Conservation (phyloP, 495 filamentous ascomycete genomes). For the Neurospora cerealis region DNA sequence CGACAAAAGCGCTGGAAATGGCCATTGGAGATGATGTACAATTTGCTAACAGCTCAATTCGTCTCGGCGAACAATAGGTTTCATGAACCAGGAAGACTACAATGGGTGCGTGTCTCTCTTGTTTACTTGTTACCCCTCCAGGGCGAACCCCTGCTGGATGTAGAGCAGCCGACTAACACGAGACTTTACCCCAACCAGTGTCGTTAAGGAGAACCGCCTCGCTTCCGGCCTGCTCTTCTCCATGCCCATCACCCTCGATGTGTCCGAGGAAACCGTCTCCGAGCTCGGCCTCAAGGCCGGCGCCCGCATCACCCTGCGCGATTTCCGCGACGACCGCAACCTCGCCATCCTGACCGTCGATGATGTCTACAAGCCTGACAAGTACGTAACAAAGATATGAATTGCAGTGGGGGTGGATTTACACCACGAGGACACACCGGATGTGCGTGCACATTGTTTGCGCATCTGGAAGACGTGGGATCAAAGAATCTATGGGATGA, state of each 20-base stretch:
- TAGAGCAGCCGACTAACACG: not conserved
- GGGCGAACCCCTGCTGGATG: not conserved
- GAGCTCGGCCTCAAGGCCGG: slow-evolving; percentile 66
- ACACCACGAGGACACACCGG: slow-evolving; percentile 10
- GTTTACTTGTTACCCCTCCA: not conserved
- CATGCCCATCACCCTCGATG: slow-evolving; percentile 93
- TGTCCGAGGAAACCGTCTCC: slow-evolving; percentile 61
- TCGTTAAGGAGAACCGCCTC: slow-evolving; percentile 77
- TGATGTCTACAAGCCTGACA: slow-evolving; percentile 92
- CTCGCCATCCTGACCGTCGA: slow-evolving; percentile 92
- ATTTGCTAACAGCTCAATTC: slow-evolving; percentile 4
- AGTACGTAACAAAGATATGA: slow-evolving; percentile 48
- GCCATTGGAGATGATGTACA: not conserved
- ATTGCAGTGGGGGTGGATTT: slow-evolving; percentile 3
- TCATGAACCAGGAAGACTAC: slow-evolving; percentile 96
- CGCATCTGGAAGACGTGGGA: not conserved
- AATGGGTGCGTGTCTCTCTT: slow-evolving; percentile 55
- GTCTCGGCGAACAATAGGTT: slow-evolving; percentile 48
- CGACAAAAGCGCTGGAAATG: not conserved
- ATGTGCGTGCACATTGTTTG: slow-evolving; percentile 28
- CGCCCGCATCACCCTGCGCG: slow-evolving; percentile 73
- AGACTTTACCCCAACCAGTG: slow-evolving; percentile 38
- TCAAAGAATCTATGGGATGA: not conserved
- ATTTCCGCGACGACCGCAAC: slow-evolving; percentile 93
- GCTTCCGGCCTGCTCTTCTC: slow-evolving; percentile 86